Base-by-base conservation (phyloP, 2,329 filamentous ascomycete species). In the Dothideomycetes sp. region DNA sequence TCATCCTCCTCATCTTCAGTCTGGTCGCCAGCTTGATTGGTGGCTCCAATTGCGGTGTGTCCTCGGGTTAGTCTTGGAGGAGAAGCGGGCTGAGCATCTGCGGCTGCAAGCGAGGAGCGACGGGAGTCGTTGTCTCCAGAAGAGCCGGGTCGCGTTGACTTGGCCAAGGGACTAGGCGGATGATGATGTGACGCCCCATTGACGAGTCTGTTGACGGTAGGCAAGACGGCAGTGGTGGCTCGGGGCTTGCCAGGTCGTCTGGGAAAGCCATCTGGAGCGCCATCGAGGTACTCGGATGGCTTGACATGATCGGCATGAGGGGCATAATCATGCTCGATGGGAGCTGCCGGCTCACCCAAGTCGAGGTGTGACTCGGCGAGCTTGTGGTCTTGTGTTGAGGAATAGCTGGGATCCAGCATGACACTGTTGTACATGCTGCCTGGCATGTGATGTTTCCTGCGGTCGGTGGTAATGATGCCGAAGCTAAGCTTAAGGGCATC, bases 401-500 rank as follows among this genome's bases (percentile, higher is more conserved):
- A 3, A 17, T 12, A 4, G 11, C 33, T 19, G 12, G 34, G 15
- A 24, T 37, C 16, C 22, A 43, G 31, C 48, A 94, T 81, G 62
- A 84, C 80, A 59, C 86, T 94, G 44, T 81, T 80, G 35, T 77
- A 75, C 77, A 88, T 81, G 54, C 73, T 80, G 29, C 71, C 68
- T 48, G 51, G 46, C 36, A 46, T 47, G 33, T 54, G 69, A 7
- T 27, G 22, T 27, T 69, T 68, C 34, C 68, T 66, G 51, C 77
- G 73, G 51, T 93, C 86, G 5, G 86, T 93, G 3, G 85, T 93
- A 40, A 98, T 87, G 56, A 98, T 87, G 49, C 91, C 91, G 52
- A 98, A 98, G 68, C 93, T 96, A 51, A 98, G 75, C 70, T 96
- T 96, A 51, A 98, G 65, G 2, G 87, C 87, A 65, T 98, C 91